These are phyloP conservation scores for Naegleria gruberi DNA, from an alignment of 208 protist genomes.

Conservation along the genomic window DNA sequence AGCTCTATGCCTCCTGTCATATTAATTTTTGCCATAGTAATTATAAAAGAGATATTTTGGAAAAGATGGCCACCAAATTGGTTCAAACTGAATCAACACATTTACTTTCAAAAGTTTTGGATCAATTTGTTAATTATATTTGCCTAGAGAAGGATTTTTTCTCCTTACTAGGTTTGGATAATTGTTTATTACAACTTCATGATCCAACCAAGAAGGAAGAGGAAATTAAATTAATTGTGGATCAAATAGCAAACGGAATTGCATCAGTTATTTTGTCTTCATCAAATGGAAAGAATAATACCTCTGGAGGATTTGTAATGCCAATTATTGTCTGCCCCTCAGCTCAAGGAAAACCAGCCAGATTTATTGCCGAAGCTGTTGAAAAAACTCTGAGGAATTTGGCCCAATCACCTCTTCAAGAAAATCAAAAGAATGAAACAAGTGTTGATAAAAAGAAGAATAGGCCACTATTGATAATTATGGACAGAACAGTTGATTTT, in stretches of 20 bases:
- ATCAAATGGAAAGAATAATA: neutral
- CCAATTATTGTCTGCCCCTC: neutral
- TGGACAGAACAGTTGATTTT: slow-evolving; percentile 55
- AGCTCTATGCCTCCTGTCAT: neutral
- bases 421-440: neutral
- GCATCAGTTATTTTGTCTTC: neutral
- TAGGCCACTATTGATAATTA: slow-evolving; percentile 49
- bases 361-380: neutral
- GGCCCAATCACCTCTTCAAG: neutral
- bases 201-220: neutral
- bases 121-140: slow-evolving; percentile 66
- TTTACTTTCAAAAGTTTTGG: slow-evolving; percentile 41
- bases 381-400: neutral
- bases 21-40: neutral
- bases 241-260: neutral
- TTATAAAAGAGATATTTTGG: neutral
- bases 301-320: neutral
- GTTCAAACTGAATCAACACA: neutral
- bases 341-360: neutral
- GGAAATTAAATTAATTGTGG: neutral
- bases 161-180: slow-evolving; percentile 32
- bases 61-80: neutral
- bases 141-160: slow-evolving; percentile 60
- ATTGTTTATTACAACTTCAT: neutral
- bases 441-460: neutral